A percentile compares a stretch with the other conserved stretches of the same genome.
phyloP scores from a whole-genome alignment of 2,329 filamentous ascomycete species.

The Cucurbitaria berberidis region DNA sequence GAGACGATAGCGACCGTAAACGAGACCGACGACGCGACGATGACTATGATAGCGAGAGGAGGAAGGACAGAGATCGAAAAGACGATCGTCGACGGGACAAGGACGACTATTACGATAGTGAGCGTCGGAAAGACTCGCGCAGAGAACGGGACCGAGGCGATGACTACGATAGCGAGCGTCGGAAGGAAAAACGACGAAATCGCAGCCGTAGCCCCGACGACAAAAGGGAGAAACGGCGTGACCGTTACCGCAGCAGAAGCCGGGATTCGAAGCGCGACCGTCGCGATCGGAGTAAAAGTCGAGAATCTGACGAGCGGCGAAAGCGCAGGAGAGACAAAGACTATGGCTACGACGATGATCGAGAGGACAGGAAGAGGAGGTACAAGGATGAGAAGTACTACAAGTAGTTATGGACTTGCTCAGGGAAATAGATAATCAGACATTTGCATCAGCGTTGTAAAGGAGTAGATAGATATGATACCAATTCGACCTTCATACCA shows the following conservation, averaged over 20 bases:
- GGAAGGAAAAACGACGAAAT: constrained; percentile 24
- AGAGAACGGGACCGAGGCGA: constrained; percentile 21
- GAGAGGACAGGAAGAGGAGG: constrained; percentile 27
- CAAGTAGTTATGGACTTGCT: constrained; percentile 4
- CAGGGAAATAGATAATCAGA: not conserved
- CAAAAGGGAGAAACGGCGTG: constrained; percentile 16
- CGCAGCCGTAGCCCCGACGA: constrained; percentile 22
- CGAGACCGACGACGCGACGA: constrained; percentile 24
- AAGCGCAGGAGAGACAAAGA: constrained; percentile 36
- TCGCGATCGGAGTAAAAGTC: constrained; percentile 23
- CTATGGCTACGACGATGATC: constrained; percentile 25
- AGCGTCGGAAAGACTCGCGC: constrained; percentile 23
- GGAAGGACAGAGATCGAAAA: constrained; percentile 22
- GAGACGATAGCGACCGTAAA: constrained; percentile 21
- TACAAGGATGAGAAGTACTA: constrained; percentile 19
- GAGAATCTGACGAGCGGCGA: constrained; percentile 31
- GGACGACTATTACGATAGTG: constrained; percentile 18
- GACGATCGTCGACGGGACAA: constrained; percentile 17
- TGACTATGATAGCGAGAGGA: constrained; percentile 28
- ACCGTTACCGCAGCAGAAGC: constrained; percentile 21
- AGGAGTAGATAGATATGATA: constrained; percentile 3
- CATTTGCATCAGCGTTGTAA: not conserved
- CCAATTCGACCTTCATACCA: not conserved
- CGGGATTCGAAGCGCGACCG: constrained; percentile 27
- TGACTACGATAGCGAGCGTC: constrained; percentile 28